Base-by-base conservation (phyloP, 2,329 filamentous ascomycete genomes). In the Paecilomyces sp. region DNA sequence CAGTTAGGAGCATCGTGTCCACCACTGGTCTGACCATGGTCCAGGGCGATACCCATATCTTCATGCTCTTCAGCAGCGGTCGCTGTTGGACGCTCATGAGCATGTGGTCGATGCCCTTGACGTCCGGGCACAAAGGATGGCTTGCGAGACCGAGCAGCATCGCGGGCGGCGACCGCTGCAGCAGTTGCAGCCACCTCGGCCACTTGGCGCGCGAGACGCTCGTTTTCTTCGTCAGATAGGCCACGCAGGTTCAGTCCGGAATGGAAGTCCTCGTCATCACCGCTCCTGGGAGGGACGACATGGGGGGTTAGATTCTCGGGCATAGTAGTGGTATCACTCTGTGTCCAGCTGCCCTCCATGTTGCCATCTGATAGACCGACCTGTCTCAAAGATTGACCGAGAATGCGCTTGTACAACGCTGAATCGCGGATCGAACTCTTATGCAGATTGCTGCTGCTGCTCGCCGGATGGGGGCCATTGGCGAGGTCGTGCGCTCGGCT, bases 1-100 rank as follows among this genome's bases (percentile, higher is more conserved):
- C 94, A 99, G 73, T 99, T 99, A 3, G 94, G 94, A n/a, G 94
- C 94, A 74, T 99, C 94, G 68, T 99, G 95, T 0, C 93, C 92
- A 54, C 90, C 90, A 57, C 78, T 77, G 50, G 72, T 70, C 57
- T 79, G 75, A 53, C 81, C 77, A 28, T 76, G 76, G 36, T 74
- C 72, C 15, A 65, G 59, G 54, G 67, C 61, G 56, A 75, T 64
- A 28, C 72, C 77, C 18, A 71, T 69, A 33, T 83, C 81, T 47
- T 85, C 84, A 36, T 76, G 72, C 12, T 81, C 79, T 6, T 77
- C 76, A 3, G 68, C 64, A 51, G 76, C 67, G 11, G 74, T 72
- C 30, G 71, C 75, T n/a, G 71, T 76, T 18, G 65, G 57, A 52
- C 68, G 66, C 18, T 76, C 73, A 24, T 71, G 70, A 58, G 72